phyloP scores from a whole-genome alignment of 2,329 filamentous ascomycete species.

The Talaromyces albobiverticillius region DNA sequence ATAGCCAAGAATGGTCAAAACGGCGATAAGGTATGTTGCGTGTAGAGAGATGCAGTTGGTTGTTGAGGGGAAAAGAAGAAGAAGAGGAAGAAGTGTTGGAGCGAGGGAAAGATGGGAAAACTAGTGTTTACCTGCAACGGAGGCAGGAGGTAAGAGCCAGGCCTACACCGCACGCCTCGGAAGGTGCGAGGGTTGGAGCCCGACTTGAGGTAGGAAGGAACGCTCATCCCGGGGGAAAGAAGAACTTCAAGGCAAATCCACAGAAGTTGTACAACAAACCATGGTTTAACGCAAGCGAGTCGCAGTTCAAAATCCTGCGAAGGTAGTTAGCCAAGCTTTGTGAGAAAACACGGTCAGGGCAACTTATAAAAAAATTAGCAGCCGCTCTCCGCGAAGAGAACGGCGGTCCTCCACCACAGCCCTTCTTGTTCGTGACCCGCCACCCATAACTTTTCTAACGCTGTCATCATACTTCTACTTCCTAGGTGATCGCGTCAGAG shows the following conservation, averaged over 20 bases:
- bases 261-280: too few relatives aligned
- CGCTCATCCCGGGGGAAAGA: too few relatives aligned
- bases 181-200: not conserved
- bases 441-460: not conserved
- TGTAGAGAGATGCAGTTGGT: not conserved
- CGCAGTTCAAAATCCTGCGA: not conserved
- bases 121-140: not conserved
- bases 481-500: conserved; percentile 5
- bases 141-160: not conserved
- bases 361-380: conserved; percentile 41
- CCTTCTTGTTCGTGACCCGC: conserved; percentile 1
- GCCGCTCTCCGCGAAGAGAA: conserved; percentile 26
- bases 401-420: conserved; percentile 23
- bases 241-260: not conserved
- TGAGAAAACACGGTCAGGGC: conserved; percentile 10
- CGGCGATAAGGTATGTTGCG: not conserved
- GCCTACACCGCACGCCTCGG: not conserved
- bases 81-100: not conserved
- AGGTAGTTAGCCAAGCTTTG: conserved; percentile 30
- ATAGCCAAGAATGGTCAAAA: not conserved
- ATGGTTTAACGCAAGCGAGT: too few relatives aligned
- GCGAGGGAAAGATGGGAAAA: not conserved
- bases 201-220: too few relatives aligned
- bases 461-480: not conserved
- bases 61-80: not conserved